Evolutionary conservation across 768 basidiomycete genomes (phyloP), one percentile per base, ranked within the genome.

Genomic region (Mrakia blollopis): DNA sequence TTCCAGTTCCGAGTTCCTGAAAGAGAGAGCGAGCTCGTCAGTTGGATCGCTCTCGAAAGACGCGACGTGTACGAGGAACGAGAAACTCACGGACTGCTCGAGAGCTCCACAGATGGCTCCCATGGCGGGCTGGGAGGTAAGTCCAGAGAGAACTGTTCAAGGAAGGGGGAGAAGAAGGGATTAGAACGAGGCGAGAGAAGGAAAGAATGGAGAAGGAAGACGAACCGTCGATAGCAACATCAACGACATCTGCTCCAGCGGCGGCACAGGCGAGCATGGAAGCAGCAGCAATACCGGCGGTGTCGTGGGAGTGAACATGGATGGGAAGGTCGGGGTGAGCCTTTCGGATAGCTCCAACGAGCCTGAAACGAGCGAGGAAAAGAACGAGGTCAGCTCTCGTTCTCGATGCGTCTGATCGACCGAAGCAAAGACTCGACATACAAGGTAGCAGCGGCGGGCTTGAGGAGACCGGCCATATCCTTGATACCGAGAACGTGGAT

Each of bases 221-320:
- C 93, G 83, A 79, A 94, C 94, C 96, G 85, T 99, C 97, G 82
- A 99, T 98, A 60, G 97, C 97, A 73, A 98, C 94, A 81, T 99
- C 97, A 67, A 99, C 90, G 21, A 99, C 90, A 83, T 99, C 97
- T 63, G 97, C 97, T 79, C 97, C 97, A n/a, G 97, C 97, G 14
- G 91, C 90, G 3, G 97, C 97, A 32, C 89, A 89, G 6, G 97
- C 97, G 78, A 99, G 85, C 97, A 98, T 98, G 81, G 91, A 94
- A n/a, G 96, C 93, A 68, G 93, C 87, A 39, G 97, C 92, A 81
- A 99, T 98, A 85, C 97, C 97, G 72, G 97, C 97, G 39, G 97
- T 99, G 85, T 99, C 97, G 84, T 99, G 97, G 18, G 97, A 98
- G 86, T 99, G 97, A 52, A 99, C 96, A 83, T 99, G 97, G 83